phyloP scores from a whole-genome alignment of 1,284 basidiomycete genomes.

The Leccinum holopus region DNA sequence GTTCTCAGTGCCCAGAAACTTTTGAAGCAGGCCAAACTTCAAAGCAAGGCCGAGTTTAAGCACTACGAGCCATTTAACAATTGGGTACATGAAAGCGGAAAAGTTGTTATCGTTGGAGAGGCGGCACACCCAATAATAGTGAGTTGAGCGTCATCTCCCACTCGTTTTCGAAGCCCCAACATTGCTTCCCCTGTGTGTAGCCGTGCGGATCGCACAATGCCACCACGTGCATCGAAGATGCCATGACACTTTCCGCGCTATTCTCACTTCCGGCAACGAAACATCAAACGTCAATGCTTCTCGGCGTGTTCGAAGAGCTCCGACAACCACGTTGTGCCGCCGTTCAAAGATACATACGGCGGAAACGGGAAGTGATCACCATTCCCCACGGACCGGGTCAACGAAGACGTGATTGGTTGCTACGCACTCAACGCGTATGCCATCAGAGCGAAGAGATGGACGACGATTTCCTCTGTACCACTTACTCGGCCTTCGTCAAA shows the following conservation, averaged over 20 bases:
- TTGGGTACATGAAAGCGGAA: constrained; percentile 48
- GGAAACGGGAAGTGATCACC: constrained; percentile 42
- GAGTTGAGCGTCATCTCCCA: constrained; percentile 8
- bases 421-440: constrained; percentile 33
- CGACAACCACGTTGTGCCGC: constrained; percentile 43
- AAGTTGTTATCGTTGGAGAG: constrained; percentile 50
- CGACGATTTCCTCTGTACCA: constrained; percentile 36
- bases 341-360: constrained; percentile 40
- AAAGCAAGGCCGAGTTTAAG: constrained; percentile 37
- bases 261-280: constrained; percentile 44
- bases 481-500: constrained; percentile 43
- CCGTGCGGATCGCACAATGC: constrained; percentile 41
- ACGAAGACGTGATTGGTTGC: constrained; percentile 38
- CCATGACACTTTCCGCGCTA: constrained; percentile 48
- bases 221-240: constrained; percentile 51
- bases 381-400: constrained; percentile 41
- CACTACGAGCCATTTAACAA: constrained; percentile 40
- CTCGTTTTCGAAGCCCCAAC: constrained; percentile 1
- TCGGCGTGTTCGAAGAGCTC: constrained; percentile 50
- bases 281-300: constrained; percentile 43
- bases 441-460: constrained; percentile 39
- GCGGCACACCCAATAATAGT: constrained; percentile 52
- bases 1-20: constrained; percentile 39
- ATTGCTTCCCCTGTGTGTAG: constrained; percentile 19
- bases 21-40: constrained; percentile 37